A percentile compares a stretch with the other conserved stretches of the same genome.
phyloP scores from a whole-genome alignment of 208 protist species.

The Acanthamoeba lenticulata region DNA sequence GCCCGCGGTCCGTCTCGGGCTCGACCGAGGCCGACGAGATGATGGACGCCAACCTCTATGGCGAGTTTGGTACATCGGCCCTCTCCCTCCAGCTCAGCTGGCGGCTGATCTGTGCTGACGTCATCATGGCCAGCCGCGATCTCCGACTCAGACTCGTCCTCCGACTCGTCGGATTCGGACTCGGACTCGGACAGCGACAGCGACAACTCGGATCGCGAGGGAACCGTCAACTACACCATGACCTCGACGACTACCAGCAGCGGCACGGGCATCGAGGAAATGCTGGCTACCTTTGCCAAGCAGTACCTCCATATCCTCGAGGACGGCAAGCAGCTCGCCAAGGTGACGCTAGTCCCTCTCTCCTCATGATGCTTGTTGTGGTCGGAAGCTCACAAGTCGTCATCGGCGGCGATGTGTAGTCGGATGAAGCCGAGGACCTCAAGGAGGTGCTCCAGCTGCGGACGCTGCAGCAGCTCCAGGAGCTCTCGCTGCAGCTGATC shows the following conservation, averaged over 20 bases:
- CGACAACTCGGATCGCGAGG: neutral
- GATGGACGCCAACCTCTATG: neutral
- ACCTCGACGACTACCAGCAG: neutral
- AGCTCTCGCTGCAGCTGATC: constrained; percentile 55
- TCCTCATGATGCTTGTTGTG: neutral
- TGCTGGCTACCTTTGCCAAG: constrained; percentile 14
- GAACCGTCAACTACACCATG: neutral
- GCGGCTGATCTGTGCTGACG: too few species aligned
- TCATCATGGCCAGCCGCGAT: too few species aligned
- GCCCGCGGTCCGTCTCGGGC: neutral
- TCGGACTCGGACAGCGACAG: constrained; percentile 1
- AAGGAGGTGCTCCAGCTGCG: constrained; percentile 44
- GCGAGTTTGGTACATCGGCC: neutral
- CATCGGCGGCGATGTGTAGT: neutral
- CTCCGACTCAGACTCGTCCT: too few species aligned
- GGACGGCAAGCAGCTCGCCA: neutral
- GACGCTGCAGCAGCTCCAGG: constrained; percentile 19
- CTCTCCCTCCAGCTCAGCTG: neutral
- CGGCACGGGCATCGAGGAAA: neutral
- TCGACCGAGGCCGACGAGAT: neutral
- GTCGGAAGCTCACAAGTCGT: neutral
- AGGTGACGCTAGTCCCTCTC: neutral
- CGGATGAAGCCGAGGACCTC: constrained; percentile 32
- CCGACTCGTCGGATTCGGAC: constrained; percentile 7
- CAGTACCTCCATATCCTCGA: constrained; percentile 38